Conservation (phyloP, 108 stramenopile species). For the Parmales sp. region DNA sequence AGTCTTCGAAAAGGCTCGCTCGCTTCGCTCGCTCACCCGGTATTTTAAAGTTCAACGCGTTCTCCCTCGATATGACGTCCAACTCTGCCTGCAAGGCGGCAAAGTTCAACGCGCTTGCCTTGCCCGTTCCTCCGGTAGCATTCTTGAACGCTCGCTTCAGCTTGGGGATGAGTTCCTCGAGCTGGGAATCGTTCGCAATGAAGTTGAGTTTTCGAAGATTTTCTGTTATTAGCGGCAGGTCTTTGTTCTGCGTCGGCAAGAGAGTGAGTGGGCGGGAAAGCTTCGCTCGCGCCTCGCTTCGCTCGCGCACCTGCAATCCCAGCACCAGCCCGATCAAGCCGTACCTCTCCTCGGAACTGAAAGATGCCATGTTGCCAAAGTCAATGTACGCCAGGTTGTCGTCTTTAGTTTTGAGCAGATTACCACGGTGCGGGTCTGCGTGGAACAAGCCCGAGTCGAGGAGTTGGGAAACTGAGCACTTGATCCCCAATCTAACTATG, state of each 20-base stretch:
- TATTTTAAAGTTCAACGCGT: conserved; percentile 61
- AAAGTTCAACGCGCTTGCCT: conserved; percentile 77
- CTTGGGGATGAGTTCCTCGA: conserved; percentile 66
- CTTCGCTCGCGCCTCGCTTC: background rate
- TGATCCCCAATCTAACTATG: conserved; percentile 74
- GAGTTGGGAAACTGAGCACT: conserved; percentile 80
- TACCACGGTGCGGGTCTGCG: conserved; percentile 49
- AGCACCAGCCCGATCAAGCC: conserved; percentile 77
- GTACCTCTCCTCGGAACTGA: conserved; percentile 77
- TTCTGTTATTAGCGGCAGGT: conserved; percentile 63
- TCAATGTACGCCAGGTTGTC: conserved; percentile 72
- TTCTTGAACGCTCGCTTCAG: conserved; percentile 61
- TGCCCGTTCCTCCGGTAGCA: conserved; percentile 72
- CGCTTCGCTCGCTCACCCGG: too few relatives aligned
- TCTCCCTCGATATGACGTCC: conserved; percentile 61
- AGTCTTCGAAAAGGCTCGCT: too few relatives aligned
- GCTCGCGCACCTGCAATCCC: conserved; percentile 35
- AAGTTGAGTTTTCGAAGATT: conserved; percentile 78
- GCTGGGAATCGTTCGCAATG: conserved; percentile 64
- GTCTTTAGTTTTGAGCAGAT: conserved; percentile 60
- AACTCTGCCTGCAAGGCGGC: conserved; percentile 52
- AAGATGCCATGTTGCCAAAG: conserved; percentile 90
- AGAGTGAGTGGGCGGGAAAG: background rate
- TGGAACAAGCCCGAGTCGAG: conserved; percentile 58
- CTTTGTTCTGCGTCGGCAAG: conserved; percentile 46